Evolutionary conservation across 257 asterid species (phyloP).

Genomic region (Cynanchum wilfordii): DNA sequence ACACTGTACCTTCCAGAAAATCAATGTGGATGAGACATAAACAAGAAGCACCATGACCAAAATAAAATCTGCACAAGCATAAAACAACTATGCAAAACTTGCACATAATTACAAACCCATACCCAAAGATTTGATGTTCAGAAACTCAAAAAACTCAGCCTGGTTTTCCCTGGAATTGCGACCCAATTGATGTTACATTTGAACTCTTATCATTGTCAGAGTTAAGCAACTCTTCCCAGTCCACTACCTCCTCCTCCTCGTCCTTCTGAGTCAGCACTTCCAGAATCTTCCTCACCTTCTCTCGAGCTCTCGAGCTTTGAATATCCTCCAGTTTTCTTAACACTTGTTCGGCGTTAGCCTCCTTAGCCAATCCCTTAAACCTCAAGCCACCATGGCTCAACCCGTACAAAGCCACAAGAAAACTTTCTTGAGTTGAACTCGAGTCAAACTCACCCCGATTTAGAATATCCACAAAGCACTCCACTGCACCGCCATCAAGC

Average conservation of each 20-base stretch:
- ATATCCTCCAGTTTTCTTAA: conserved; percentile 45
- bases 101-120: conserved; percentile 16
- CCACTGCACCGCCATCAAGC: conserved; percentile 63
- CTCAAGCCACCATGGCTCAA: conserved; percentile 88
- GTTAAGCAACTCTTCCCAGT: conserved; percentile 87
- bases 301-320: conserved; percentile 40
- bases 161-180: background rate
- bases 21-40: background rate
- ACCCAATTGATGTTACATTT: background rate
- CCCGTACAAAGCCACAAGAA: conserved; percentile 61
- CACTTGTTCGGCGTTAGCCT: conserved; percentile 71
- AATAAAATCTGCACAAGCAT: conserved; percentile 4
- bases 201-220: conserved; percentile 47
- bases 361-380: conserved; percentile 87
- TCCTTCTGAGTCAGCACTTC: conserved; percentile 61
- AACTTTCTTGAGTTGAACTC: conserved; percentile 47
- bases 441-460: conserved; percentile 42
- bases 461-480: conserved; percentile 53
- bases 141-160: conserved; percentile 5
- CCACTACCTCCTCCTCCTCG: conserved; percentile 71
- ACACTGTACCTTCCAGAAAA: conserved; percentile 1
- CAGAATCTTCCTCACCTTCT: conserved; percentile 51
- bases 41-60: background rate
- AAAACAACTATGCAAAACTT: background rate
- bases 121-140: background rate